Evolutionary conservation across 805 yeast genomes (phyloP), one percentile per base, ranked within the genome.

Genomic region (Wickerhamomyces bisporus): DNA sequence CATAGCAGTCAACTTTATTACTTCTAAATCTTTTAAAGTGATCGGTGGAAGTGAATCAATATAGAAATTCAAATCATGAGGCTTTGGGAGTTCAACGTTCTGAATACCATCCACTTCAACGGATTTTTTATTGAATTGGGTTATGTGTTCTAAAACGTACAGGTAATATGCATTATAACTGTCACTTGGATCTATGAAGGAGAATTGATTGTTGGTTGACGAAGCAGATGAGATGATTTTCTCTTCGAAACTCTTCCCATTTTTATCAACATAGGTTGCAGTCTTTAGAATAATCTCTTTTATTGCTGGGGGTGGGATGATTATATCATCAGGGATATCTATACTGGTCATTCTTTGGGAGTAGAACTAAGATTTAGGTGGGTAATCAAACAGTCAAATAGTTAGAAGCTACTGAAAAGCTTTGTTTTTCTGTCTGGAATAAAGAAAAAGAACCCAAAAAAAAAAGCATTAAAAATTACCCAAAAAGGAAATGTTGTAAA

Each of bases 1-100:
- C 37, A 76, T 68, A 0, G 97, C 96, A 1, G 89, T 76, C 3
- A 77, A 51, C 54, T 85, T 83, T 30, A 91, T 71, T 10, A 83
- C 66, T 20, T 81, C 82, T 20, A 83, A 60, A 55, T 88, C 96
- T 23, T 70, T 62, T 1, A 72, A 53, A 0, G 91, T 75, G 3
- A 86, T 65, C 48, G 62, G 57, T 58, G 53, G 52, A 18, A 43
- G 17, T 34, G 49, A 15, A 8, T 54, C 33, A 5, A 38, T 29
- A 13, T 48, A 25, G 16, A 47, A 48, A 11, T 20, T n/a, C 19
- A 21, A 27, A 23, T 28, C 32, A 18, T 19, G 17, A 6, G 23
- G 16, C 15, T 21, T 35, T 21, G n/a, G 23, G 20, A 31, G 6
- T 10, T 34, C 31, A 4, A 35, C n/a, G 4, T 21, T 17, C 15